A percentile compares a stretch with the other conserved stretches of the same genome.
These are phyloP conservation scores for Plantago coronopus DNA, from an alignment of 305 asterid genomes.

Conservation along the genomic window DNA sequence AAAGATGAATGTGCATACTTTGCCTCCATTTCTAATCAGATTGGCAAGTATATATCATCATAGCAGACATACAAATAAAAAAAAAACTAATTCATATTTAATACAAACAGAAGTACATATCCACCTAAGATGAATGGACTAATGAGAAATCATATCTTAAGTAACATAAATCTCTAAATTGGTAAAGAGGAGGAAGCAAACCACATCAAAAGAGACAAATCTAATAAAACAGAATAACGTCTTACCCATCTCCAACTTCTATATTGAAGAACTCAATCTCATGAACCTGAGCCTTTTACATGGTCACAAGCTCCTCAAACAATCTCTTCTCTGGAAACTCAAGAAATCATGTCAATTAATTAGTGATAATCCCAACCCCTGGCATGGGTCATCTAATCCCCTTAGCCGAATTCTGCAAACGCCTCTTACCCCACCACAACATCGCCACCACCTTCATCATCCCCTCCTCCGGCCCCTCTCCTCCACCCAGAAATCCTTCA, in stretches of 20 bases:
- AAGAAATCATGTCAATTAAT: conserved; percentile 16
- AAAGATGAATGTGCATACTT: conserved; percentile 36
- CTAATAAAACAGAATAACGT: conserved; percentile 15
- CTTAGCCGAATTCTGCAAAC: conserved; percentile 41
- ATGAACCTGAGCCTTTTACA: conserved; percentile 64
- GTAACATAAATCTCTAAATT: too few species aligned
- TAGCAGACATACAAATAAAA: too few species aligned
- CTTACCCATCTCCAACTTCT: conserved; percentile 63
- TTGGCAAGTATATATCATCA: too few species aligned
- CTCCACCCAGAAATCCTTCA: conserved; percentile 34
- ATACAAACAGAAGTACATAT: too few species aligned
- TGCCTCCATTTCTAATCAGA: conserved; percentile 63
- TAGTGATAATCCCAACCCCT: conserved; percentile 49
- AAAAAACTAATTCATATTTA: too few species aligned
- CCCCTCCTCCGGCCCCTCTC: conserved; percentile 58
- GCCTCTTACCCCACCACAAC: conserved; percentile 39
- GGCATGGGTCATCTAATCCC: conserved; percentile 77
- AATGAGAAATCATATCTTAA: conserved; percentile 17
- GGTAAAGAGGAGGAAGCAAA: conserved; percentile 11
- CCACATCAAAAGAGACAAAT: conserved; percentile 9
- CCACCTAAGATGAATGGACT: conserved; percentile 51
- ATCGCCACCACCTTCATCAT: conserved; percentile 40
- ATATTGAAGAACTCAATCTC: conserved; percentile 77
- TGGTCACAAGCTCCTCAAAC: conserved; percentile 73
- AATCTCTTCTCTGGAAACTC: conserved; percentile 68